Evolutionary conservation across 768 basidiomycete genomes (phyloP).

Genomic region (Cubamyces sp.): DNA sequence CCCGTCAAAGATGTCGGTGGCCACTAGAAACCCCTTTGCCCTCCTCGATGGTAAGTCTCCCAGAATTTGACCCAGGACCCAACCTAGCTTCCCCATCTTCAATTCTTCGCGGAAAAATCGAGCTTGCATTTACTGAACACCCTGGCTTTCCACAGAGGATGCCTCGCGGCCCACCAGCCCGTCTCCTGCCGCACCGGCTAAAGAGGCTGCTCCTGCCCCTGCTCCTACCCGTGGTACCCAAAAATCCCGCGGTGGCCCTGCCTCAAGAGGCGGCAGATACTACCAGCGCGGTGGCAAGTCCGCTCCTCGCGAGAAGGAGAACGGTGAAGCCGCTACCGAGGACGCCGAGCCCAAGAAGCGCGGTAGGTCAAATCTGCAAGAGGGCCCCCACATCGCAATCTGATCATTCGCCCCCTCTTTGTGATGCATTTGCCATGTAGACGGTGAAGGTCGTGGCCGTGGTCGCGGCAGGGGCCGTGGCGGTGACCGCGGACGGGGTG

Average conservation of each 20-base stretch:
- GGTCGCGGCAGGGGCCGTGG: conserved; percentile 44
- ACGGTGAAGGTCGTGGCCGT: conserved; percentile 47
- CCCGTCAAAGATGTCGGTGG: conserved; percentile 89
- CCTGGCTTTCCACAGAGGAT: conserved; percentile 40
- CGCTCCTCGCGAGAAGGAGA: conserved; percentile 43
- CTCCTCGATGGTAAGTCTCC: conserved; percentile 69
- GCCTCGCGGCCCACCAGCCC: conserved; percentile 47
- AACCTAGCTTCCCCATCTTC: not conserved
- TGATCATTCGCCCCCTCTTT: conserved; percentile 1
- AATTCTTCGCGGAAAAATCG: conserved; percentile 11
- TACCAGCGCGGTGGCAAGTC: conserved; percentile 65
- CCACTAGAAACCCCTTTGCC: conserved; percentile 85
- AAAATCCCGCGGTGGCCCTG: conserved; percentile 58
- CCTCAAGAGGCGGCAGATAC: conserved; percentile 70
- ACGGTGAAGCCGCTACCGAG: conserved; percentile 39
- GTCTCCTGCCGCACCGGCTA: conserved; percentile 37
- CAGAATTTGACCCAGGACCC: not conserved
- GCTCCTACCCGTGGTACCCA: conserved; percentile 46
- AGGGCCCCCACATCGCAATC: not conserved
- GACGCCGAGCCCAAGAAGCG: conserved; percentile 38
- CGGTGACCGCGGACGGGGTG: conserved; percentile 52
- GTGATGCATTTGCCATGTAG: conserved; percentile 30
- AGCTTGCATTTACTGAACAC: not conserved
- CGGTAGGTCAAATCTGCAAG: conserved; percentile 20
- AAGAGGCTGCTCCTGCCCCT: conserved; percentile 33